A percentile compares a stretch with the other conserved stretches of the same genome.
Conservation (phyloP, 2,329 filamentous ascomycete genomes). For the Xylariomycetidae sp. region DNA sequence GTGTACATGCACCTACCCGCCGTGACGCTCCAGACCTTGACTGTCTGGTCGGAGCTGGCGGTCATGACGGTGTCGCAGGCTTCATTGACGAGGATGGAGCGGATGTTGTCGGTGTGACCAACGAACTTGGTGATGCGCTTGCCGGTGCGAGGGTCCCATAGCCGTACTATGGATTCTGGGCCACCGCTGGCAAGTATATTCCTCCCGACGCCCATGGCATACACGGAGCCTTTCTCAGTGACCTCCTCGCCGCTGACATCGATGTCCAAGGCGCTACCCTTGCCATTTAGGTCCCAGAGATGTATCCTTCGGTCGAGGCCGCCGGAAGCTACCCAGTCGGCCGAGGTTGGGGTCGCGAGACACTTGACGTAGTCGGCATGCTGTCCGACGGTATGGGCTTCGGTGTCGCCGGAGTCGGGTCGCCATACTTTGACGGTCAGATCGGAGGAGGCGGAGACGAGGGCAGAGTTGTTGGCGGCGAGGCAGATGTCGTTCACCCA, state of each 20-base stretch:
- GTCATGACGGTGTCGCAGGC: slow-evolving; percentile 89
- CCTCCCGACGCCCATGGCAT: slow-evolving; percentile 75
- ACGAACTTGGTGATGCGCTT: slow-evolving; percentile 94
- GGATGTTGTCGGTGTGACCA: slow-evolving; percentile 90
- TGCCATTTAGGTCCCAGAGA: slow-evolving; percentile 88
- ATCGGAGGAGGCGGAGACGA: slow-evolving; percentile 90
- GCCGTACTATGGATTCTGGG: slow-evolving; percentile 83
- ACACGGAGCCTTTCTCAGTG: slow-evolving; percentile 88
- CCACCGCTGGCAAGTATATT: slow-evolving; percentile 86
- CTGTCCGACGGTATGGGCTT: slow-evolving; percentile 77
- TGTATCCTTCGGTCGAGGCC: slow-evolving; percentile 88
- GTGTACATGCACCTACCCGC: slow-evolving; percentile 97
- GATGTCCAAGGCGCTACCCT: slow-evolving; percentile 80
- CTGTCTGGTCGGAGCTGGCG: slow-evolving; percentile 89
- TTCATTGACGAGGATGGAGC: slow-evolving; percentile 83
- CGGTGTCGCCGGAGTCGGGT: slow-evolving; percentile 59
- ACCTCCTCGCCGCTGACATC: slow-evolving; percentile 78
- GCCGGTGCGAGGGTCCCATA: slow-evolving; percentile 87
- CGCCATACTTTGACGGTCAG: slow-evolving; percentile 91
- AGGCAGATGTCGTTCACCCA: slow-evolving; percentile 94
- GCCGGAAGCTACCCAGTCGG: slow-evolving; percentile 87
- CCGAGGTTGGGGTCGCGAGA: slow-evolving; percentile 65
- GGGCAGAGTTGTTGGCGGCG: slow-evolving; percentile 67
- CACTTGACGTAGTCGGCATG: slow-evolving; percentile 97
- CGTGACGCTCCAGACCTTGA: slow-evolving; percentile 96